These are phyloP conservation scores for Phialemoniopsis sp. DNA, from an alignment of 2,329 filamentous ascomycete genomes.

Conservation along the genomic window DNA sequence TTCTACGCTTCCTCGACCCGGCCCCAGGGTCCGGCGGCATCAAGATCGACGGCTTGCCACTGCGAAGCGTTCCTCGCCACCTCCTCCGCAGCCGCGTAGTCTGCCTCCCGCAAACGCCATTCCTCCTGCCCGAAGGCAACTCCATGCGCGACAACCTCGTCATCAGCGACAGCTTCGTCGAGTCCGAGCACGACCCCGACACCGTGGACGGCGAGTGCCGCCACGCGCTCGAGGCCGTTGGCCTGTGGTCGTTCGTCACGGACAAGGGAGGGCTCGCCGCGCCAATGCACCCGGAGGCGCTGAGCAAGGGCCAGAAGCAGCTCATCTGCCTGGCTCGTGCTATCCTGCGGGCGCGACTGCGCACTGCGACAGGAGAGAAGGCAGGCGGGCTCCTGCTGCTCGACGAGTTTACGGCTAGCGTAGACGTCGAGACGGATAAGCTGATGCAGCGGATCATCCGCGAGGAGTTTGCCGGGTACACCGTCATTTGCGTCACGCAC, in stretches of 20 bases:
- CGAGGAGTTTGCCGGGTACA: slow-evolving; percentile 47
- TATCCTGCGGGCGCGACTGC: slow-evolving; percentile 32
- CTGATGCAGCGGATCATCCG: slow-evolving; percentile 51
- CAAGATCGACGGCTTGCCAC: slow-evolving; percentile 33
- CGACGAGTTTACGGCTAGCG: slow-evolving; percentile 41
- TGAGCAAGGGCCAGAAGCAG: slow-evolving; percentile 42
- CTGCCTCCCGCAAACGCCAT: slow-evolving; percentile 45
- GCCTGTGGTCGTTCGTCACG: slow-evolving; percentile 21
- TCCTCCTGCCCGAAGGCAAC: slow-evolving; percentile 44
- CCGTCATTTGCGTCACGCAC: slow-evolving; percentile 38
- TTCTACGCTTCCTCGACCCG: slow-evolving; percentile 43
- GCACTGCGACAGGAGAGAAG: no score
- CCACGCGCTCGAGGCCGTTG: slow-evolving; percentile 12
- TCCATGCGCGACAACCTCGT: slow-evolving; percentile 45
- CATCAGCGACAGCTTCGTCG: slow-evolving; percentile 27
- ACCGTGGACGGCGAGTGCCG: slow-evolving; percentile 4
- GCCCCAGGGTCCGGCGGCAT: slow-evolving; percentile 37
- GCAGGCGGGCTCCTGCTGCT: slow-evolving; percentile 36
- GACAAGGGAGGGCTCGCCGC: slow-evolving; percentile 31
- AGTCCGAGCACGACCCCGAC: slow-evolving; percentile 23
- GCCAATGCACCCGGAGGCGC: slow-evolving; percentile 22
- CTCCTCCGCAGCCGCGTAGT: slow-evolving; percentile 26
- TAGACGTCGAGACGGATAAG: slow-evolving; percentile 53
- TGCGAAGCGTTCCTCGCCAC: slow-evolving; percentile 15
- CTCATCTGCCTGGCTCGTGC: slow-evolving; percentile 45